Conservation (phyloP, 176 grass and related monocot species). For the Oryza glumipatula region DNA sequence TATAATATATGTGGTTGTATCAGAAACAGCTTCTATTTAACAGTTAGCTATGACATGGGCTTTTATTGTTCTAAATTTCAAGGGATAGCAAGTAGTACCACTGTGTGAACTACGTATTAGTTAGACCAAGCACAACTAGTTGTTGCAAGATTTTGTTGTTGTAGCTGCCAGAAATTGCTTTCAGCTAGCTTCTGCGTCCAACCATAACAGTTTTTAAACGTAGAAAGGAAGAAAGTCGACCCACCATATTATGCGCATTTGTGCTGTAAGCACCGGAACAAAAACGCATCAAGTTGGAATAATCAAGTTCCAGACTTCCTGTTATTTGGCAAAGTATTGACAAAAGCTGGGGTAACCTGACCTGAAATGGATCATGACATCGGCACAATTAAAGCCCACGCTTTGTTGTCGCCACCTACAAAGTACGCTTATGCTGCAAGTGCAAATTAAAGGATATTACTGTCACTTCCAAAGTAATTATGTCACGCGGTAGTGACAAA, state of each 20-base stretch:
- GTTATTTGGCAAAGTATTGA: neutral
- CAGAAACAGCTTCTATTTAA: neutral
- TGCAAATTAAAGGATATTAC: too few species aligned
- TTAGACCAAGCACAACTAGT: neutral
- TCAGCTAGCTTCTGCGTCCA: neutral
- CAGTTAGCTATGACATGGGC: neutral
- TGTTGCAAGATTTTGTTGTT: neutral
- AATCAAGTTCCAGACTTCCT: neutral
- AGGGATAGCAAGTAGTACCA: too few species aligned
- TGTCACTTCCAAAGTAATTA: neutral
- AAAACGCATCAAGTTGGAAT: neutral
- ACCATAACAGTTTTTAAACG: neutral
- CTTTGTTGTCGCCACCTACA: neutral
- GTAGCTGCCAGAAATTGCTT: neutral
- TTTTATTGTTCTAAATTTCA: neutral
- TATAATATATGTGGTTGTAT: too few species aligned
- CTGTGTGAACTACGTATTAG: too few species aligned
- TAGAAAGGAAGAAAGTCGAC: neutral
- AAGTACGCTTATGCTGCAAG: neutral
- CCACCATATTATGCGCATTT: neutral
- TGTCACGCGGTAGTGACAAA: too few species aligned
- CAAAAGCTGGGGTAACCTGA: neutral
- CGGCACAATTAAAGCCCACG: neutral
- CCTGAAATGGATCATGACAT: neutral
- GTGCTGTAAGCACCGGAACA: neutral